Percentiles rank a stretch among this genome's conserved stretches.
phyloP scores from a whole-genome alignment of 768 basidiomycete genomes.

The Krasilnikovozyma curviuscula region DNA sequence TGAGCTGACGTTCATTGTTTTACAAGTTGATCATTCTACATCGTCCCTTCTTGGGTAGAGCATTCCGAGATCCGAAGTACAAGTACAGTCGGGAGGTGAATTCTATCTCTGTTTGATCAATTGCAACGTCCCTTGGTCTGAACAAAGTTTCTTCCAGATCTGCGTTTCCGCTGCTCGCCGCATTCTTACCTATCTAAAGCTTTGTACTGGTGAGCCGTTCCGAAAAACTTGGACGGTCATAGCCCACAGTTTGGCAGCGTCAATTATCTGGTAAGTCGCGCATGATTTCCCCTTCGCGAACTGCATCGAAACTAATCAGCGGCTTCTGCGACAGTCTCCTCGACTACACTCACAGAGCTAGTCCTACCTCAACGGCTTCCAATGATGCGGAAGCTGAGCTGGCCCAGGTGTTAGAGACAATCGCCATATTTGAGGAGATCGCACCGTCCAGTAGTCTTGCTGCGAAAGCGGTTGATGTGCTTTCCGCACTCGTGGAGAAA shows the following conservation, averaged over 20 bases:
- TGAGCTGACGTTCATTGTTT: background rate
- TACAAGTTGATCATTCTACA: constrained; percentile 15
- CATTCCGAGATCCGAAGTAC: constrained; percentile 12
- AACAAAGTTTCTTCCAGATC: background rate
- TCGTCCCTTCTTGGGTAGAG: constrained; percentile 15
- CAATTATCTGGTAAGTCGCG: too few species aligned
- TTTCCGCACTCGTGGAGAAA: constrained; percentile 4
- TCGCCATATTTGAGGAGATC: too few species aligned
- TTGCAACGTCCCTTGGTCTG: background rate
- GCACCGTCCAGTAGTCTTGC: too few species aligned
- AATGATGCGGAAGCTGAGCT: too few species aligned
- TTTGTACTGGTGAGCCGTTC: background rate
- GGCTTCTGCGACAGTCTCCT: too few species aligned
- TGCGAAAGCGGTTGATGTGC: constrained; percentile 5
- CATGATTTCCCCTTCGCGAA: too few species aligned
- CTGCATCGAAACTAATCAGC: too few species aligned
- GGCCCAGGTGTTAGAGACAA: too few species aligned
- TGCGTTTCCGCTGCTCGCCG: background rate
- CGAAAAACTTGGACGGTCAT: constrained; percentile 10
- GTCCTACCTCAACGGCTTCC: too few species aligned
- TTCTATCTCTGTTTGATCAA: background rate
- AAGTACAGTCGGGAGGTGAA: constrained; percentile 2
- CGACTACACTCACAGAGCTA: too few species aligned
- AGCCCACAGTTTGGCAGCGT: too few species aligned
- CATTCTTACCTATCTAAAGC: background rate